Evolutionary conservation across 306 rosid genomes (phyloP).

Genomic region (Coriaria nepalensis): DNA sequence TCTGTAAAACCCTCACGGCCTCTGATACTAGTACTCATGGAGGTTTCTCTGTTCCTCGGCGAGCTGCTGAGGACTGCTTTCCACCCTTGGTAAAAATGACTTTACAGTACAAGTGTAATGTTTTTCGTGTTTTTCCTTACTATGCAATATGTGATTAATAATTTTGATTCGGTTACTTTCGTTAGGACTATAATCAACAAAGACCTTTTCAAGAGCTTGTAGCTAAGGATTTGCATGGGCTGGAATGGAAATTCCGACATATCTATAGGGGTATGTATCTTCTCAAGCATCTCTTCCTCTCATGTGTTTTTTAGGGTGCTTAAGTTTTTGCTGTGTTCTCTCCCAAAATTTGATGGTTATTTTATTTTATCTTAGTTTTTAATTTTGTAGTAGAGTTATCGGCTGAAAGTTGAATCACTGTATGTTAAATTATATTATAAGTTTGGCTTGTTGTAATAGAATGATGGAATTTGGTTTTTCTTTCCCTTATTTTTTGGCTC

Average conservation of each 20-base stretch:
- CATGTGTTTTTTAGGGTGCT: neutral
- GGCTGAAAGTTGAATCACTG: too few relatives aligned
- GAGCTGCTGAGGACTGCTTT: constrained; percentile 99
- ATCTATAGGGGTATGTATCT: constrained; percentile 59
- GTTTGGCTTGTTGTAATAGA: too few relatives aligned
- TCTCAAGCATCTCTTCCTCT: constrained; percentile 5
- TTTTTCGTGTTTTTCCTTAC: neutral
- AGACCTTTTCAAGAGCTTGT: constrained; percentile 97
- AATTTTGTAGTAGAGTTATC: neutral
- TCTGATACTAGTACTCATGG: constrained; percentile 99
- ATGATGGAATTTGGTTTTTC: neutral
- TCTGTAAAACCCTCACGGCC: constrained; percentile 98
- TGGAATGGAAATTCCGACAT: constrained; percentile 90
- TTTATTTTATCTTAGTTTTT: neutral
- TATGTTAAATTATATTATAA: too few relatives aligned
- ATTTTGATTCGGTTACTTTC: neutral
- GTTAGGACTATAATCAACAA: constrained; percentile 79
- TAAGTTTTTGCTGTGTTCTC: neutral
- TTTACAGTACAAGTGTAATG: neutral
- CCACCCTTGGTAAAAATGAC: constrained; percentile 68
- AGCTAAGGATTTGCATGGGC: constrained; percentile 90
- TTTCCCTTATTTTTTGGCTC: neutral
- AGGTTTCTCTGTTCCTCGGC: constrained; percentile 96
- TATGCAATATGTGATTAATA: neutral
- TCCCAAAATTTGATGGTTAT: neutral